Evolutionary conservation across 352 stramenopile species (phyloP).

Genomic region (Phytophthora ramorum): DNA sequence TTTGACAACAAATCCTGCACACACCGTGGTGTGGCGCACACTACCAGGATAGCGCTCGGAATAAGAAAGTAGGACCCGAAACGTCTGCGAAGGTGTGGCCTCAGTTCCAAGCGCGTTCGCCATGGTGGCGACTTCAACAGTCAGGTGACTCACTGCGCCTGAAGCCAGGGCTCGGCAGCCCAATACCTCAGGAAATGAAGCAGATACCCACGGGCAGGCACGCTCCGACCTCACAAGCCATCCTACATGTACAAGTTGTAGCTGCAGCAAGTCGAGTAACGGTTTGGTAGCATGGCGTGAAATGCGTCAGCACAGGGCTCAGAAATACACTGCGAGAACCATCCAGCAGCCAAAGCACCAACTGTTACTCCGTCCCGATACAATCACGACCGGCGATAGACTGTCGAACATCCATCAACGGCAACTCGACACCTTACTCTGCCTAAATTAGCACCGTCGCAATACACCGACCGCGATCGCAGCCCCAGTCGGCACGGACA

Average conservation of each 20-base stretch:
- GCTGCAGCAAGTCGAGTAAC: conserved; percentile 1
- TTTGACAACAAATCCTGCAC: too few species aligned
- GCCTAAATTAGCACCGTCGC: not conserved
- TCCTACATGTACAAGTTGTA: too few species aligned
- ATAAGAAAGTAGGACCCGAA: not conserved
- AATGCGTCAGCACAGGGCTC: not conserved
- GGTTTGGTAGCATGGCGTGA: conserved; percentile 18
- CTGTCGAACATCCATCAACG: conserved; percentile 7
- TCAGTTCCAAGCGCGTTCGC: not conserved
- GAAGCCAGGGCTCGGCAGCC: too few species aligned
- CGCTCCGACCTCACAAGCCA: too few species aligned
- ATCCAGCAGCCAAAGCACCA: not conserved
- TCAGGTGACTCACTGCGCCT: too few species aligned
- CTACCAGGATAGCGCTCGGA: not conserved
- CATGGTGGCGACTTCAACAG: not conserved
- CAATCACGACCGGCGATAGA: too few species aligned
- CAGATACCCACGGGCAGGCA: too few species aligned
- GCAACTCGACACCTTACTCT: not conserved
- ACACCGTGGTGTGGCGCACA: too few species aligned
- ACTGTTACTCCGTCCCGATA: too few species aligned
- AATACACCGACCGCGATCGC: too few species aligned
- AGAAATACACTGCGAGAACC: not conserved
- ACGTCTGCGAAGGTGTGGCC: not conserved
- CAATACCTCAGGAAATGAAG: too few species aligned
- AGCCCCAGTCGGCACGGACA: too few species aligned